Evolutionary conservation across 352 stramenopile genomes (phyloP).

Genomic region (Phytophthora palmivora): DNA sequence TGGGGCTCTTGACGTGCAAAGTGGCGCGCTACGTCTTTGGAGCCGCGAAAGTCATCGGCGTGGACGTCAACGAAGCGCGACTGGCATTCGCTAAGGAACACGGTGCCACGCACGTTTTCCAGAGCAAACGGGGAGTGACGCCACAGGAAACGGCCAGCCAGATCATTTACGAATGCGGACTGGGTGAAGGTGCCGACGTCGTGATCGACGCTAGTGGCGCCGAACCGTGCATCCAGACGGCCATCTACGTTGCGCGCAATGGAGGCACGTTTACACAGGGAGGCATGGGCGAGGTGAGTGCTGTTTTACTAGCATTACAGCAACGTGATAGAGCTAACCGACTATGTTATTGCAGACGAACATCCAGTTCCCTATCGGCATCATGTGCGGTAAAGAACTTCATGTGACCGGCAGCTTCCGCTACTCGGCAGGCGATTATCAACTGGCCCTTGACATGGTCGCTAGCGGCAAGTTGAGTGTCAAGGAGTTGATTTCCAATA

Average conservation of each 20-base stretch:
- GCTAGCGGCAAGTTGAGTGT: conserved; percentile 34
- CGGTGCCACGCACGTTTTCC: conserved; percentile 35
- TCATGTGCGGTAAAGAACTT: conserved; percentile 38
- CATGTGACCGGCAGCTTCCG: conserved; percentile 40
- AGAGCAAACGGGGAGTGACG: conserved; percentile 8
- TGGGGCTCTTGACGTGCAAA: conserved; percentile 38
- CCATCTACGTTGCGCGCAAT: conserved; percentile 32
- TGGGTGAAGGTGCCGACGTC: conserved; percentile 35
- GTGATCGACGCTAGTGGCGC: conserved; percentile 39
- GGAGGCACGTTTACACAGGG: conserved; percentile 32
- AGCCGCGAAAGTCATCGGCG: conserved; percentile 31
- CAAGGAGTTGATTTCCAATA: conserved; percentile 37
- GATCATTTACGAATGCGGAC: conserved; percentile 26
- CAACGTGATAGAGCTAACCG: too few species aligned
- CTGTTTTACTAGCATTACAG: too few species aligned
- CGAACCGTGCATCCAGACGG: conserved; percentile 35
- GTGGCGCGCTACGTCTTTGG: conserved; percentile 36
- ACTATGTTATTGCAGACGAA: conserved; percentile 8
- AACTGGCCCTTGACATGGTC: conserved; percentile 36
- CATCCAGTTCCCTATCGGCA: conserved; percentile 34
- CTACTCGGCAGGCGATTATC: conserved; percentile 40
- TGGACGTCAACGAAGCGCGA: conserved; percentile 35
- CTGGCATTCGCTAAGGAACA: conserved; percentile 32
- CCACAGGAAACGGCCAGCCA: conserved; percentile 23
- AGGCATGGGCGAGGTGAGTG: conserved; percentile 30